These are phyloP conservation scores for Oryza glumipatula DNA, from an alignment of 176 grass and related monocot species.

Conservation along the genomic window DNA sequence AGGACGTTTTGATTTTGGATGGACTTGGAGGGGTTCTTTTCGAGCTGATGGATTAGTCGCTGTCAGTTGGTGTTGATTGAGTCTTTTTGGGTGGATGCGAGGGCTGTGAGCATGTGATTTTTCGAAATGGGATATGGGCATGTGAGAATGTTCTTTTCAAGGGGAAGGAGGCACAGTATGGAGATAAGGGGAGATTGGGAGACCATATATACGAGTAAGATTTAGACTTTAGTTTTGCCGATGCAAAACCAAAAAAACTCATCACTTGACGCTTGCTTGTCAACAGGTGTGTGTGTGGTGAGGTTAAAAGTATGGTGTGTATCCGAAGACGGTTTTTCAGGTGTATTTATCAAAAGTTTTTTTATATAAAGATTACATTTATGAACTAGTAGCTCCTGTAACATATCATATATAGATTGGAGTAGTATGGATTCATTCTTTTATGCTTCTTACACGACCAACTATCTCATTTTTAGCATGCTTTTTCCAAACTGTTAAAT, in stretches of 20 bases:
- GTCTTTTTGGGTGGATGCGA: conserved; percentile 34
- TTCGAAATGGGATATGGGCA: not conserved
- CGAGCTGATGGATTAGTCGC: conserved; percentile 5
- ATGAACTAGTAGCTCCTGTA: too few relatives aligned
- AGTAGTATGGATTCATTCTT: too few relatives aligned
- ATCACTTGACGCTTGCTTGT: not conserved
- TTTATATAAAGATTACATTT: not conserved
- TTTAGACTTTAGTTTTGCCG: not conserved
- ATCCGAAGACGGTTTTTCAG: too few relatives aligned
- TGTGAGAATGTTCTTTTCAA: conserved; percentile 29
- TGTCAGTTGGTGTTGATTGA: conserved; percentile 21
- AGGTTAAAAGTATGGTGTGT: not conserved
- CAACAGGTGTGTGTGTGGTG: not conserved
- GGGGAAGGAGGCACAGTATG: not conserved
- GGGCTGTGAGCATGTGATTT: conserved; percentile 40
- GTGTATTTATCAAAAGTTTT: not conserved
- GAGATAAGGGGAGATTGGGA: not conserved
- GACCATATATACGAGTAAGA: not conserved
- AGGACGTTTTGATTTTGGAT: not conserved
- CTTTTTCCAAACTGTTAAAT: too few relatives aligned
- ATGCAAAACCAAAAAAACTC: not conserved
- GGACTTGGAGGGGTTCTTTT: not conserved
- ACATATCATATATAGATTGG: not conserved
- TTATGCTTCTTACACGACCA: too few relatives aligned
- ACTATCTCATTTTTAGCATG: too few relatives aligned